A percentile compares a stretch with the other conserved stretches of the same genome.
These are phyloP conservation scores for Verticillium zaregamsianum DNA, from an alignment of 2,329 filamentous ascomycete species.

Conservation along the genomic window DNA sequence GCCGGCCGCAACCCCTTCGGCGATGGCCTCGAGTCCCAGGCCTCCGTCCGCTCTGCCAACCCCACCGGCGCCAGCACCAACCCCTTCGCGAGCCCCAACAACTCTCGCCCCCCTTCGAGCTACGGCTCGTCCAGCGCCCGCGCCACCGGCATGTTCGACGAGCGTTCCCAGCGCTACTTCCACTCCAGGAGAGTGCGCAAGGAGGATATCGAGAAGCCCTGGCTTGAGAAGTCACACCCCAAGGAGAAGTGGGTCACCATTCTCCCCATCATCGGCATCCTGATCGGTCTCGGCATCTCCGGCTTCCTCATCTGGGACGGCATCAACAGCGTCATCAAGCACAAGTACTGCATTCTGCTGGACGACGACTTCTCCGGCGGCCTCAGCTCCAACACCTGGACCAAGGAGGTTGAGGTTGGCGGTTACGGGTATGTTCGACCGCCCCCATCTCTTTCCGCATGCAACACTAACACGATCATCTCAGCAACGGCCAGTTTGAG, in stretches of 20 bases:
- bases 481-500: conserved; percentile 76
- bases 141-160: conserved; percentile 26
- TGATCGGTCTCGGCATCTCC: conserved; percentile 63
- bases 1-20: conserved; percentile 33
- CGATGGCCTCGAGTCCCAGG: conserved; percentile 31
- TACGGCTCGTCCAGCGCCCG: conserved; percentile 39
- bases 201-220: conserved; percentile 71
- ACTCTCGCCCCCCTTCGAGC: conserved; percentile 43
- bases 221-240: conserved; percentile 68
- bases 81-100: conserved; percentile 41
- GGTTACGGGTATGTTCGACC: conserved; percentile 63
- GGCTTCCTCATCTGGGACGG: conserved; percentile 75
- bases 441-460: background rate
- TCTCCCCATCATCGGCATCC: conserved; percentile 67
- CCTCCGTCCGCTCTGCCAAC: conserved; percentile 19
- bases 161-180: conserved; percentile 56
- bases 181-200: conserved; percentile 70
- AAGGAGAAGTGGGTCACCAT: conserved; percentile 86
- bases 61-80: conserved; percentile 27
- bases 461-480: background rate
- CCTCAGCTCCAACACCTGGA: conserved; percentile 61
- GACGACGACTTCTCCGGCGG: conserved; percentile 59
- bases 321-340: conserved; percentile 63
- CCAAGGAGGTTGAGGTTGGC: conserved; percentile 69
- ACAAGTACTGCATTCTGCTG: conserved; percentile 68